Percentiles rank a stretch among this genome's conserved stretches.
Evolutionary conservation across 805 yeast genomes (phyloP).

Genomic region (Barnettozyma sp.): DNA sequence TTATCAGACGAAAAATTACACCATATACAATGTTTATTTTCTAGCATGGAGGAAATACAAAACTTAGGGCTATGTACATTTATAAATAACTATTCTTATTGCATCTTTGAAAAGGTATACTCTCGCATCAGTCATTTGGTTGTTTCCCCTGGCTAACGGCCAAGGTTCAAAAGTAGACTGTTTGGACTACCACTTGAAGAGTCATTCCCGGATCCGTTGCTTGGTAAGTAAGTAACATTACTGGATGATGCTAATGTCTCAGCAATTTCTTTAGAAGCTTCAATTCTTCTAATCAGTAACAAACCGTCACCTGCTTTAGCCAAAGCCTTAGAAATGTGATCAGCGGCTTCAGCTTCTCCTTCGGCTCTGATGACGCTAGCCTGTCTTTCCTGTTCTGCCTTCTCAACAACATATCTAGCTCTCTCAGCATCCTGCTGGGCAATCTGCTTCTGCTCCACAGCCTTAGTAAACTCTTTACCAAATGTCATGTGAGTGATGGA

Average conservation of each 20-base stretch:
- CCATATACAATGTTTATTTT: too few relatives aligned
- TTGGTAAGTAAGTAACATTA: conserved; percentile 85
- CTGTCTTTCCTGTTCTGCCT: conserved; percentile 95
- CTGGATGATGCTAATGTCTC: conserved; percentile 73
- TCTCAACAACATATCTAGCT: conserved; percentile 86
- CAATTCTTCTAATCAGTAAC: conserved; percentile 87
- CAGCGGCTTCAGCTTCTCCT: conserved; percentile 99
- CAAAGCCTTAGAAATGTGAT: conserved; percentile 85
- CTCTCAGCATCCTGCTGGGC: conserved; percentile 99
- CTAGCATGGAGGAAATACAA: too few relatives aligned
- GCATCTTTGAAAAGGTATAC: too few relatives aligned
- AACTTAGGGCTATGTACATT: too few relatives aligned
- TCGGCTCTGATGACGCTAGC: conserved; percentile 95
- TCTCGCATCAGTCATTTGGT: too few relatives aligned
- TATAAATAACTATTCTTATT: too few relatives aligned
- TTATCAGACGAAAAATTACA: too few relatives aligned
- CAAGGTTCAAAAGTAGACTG: conserved; percentile 59
- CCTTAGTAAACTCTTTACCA: conserved; percentile 94
- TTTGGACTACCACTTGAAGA: conserved; percentile 33
- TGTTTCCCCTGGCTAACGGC: too few relatives aligned
- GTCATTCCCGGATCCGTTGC: conserved; percentile 34
- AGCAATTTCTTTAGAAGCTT: conserved; percentile 95
- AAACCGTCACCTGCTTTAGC: conserved; percentile 95
- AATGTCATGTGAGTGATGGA: conserved; percentile 97
- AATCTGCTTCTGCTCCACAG: conserved; percentile 97